phyloP scores from a whole-genome alignment of 495 filamentous ascomycete species.

The Cetradonia linearis region DNA sequence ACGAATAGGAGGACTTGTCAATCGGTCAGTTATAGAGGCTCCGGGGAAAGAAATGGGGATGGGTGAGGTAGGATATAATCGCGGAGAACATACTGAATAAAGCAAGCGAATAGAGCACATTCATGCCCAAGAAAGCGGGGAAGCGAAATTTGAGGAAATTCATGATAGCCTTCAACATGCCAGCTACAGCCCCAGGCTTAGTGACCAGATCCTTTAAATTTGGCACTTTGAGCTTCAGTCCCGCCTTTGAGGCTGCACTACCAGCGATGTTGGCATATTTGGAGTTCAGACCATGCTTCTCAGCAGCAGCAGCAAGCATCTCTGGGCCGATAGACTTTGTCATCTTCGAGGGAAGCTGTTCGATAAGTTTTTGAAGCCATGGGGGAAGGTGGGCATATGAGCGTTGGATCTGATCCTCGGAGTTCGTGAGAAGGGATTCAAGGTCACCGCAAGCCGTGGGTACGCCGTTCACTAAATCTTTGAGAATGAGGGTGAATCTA shows the following conservation, averaged over 20 bases:
- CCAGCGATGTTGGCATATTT: conserved; percentile 41
- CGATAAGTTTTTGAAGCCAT: conserved; percentile 78
- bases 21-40: conserved; percentile 7
- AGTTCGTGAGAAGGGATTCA: conserved; percentile 66
- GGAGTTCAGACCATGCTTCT: conserved; percentile 54
- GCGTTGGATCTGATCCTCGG: conserved; percentile 61
- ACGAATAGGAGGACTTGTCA: conserved; percentile 69
- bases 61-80: neutral
- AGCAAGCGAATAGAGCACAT: conserved; percentile 75
- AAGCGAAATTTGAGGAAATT: conserved; percentile 74
- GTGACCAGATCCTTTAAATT: conserved; percentile 70
- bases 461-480: conserved; percentile 82
- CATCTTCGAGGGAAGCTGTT: conserved; percentile 73
- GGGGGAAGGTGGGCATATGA: conserved; percentile 69
- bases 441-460: conserved; percentile 91
- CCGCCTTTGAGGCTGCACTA: conserved; percentile 39
- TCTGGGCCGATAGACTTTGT: conserved; percentile 66
- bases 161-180: conserved; percentile 75
- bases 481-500: conserved; percentile 73
- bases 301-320: conserved; percentile 62
- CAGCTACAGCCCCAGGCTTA: conserved; percentile 72
- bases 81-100: conserved; percentile 56
- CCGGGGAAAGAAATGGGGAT: neutral
- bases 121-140: conserved; percentile 75
- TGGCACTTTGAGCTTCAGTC: conserved; percentile 43